Conservation (phyloP, 495 filamentous ascomycete genomes). For the Chlorociboria aeruginascens region DNA sequence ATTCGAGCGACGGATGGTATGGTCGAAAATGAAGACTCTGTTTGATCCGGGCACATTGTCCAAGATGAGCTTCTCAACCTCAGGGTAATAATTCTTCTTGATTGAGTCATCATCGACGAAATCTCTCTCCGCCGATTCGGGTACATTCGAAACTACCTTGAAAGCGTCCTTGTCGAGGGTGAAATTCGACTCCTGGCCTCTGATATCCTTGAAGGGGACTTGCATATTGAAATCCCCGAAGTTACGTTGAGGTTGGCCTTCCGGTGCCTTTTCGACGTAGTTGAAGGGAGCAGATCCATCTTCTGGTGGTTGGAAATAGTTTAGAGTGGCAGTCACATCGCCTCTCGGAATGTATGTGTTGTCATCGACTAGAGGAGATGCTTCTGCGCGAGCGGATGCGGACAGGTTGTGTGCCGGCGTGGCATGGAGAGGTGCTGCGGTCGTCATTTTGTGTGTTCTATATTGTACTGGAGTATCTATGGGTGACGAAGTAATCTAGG, state of each 20-base stretch:
- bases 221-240: conserved; percentile 29
- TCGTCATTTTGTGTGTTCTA: conserved; percentile 11
- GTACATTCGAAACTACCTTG: conserved; percentile 36
- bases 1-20: conserved; percentile 63
- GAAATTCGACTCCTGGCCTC: conserved; percentile 48
- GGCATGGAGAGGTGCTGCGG: conserved; percentile 19
- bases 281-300: conserved; percentile 56
- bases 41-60: conserved; percentile 46
- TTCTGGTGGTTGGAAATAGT: conserved; percentile 55
- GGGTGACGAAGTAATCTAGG: background rate
- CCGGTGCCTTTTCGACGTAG: conserved; percentile 53
- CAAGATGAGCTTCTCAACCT: conserved; percentile 57
- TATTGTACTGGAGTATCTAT: too few species aligned
- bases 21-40: conserved; percentile 71
- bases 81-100: conserved; percentile 65
- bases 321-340: conserved; percentile 47
- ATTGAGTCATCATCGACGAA: conserved; percentile 58
- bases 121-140: conserved; percentile 37
- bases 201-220: conserved; percentile 53
- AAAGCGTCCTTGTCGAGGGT: conserved; percentile 67
- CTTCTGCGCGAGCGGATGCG: conserved; percentile 12
- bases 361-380: background rate
- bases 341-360: conserved; percentile 44
- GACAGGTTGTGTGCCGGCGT: conserved; percentile 19
- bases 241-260: conserved; percentile 51